Conservation (phyloP, 768 basidiomycete species). For the Gymnopilus junonius region DNA sequence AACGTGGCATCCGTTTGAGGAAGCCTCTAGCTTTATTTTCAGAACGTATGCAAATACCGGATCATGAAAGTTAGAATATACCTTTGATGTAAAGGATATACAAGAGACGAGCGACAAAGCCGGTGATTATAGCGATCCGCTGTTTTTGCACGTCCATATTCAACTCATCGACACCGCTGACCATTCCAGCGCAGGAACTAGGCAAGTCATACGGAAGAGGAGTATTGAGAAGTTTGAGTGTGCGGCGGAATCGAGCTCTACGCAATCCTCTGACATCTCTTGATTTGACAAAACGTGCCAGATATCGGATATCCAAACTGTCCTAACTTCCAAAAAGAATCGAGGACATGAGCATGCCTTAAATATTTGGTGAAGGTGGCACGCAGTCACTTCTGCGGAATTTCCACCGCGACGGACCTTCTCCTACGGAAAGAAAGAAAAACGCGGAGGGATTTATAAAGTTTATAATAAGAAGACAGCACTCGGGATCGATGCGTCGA, state of each 20-base stretch:
- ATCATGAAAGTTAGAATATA: not conserved
- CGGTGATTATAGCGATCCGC: not conserved
- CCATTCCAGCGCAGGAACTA: not conserved
- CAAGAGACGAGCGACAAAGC: not conserved
- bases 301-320: not conserved
- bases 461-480: no score
- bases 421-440: not conserved
- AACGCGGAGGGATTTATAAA: not conserved
- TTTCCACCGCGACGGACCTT: not conserved
- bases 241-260: not conserved
- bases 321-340: no score
- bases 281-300: not conserved
- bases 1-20: not conserved
- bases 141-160: not conserved
- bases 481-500: not conserved
- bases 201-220: not conserved
- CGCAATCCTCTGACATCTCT: not conserved
- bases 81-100: not conserved
- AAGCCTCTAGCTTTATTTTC: not conserved
- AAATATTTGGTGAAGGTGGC: no score
- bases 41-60: not conserved
- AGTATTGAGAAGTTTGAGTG: not conserved
- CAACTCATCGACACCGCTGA: not conserved
- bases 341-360: not conserved
- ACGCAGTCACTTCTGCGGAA: no score